These are phyloP conservation scores for Warburgia ugandensis DNA, from an alignment of 164 flowering plant genomes.

Conservation along the genomic window DNA sequence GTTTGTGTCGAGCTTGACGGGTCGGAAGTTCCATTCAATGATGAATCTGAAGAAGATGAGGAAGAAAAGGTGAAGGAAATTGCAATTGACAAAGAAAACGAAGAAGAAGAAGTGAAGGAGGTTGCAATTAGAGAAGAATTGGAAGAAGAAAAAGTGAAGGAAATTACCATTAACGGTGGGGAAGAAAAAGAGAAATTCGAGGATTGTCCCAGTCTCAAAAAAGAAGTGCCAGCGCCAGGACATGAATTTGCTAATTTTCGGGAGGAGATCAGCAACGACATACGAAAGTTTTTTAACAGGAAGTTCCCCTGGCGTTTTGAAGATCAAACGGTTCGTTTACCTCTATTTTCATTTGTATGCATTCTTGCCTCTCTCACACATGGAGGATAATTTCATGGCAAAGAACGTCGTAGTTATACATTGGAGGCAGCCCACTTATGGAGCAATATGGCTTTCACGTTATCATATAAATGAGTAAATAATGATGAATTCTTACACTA, in stretches of 20 bases:
- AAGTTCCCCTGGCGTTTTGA: neutral
- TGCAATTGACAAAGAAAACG: neutral
- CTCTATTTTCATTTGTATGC: no score
- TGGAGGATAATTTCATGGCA: no score
- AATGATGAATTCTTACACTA: no score
- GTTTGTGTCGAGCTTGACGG: neutral
- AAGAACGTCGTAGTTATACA: no score
- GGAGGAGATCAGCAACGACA: neutral
- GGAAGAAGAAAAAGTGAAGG: neutral
- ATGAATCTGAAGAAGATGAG: neutral
- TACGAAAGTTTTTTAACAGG: neutral
- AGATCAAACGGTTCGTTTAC: neutral
- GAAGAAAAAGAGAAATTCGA: no score
- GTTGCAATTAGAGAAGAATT: neutral
- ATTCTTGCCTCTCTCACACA: no score
- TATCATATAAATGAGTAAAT: no score
- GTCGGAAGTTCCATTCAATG: conserved; percentile 1
- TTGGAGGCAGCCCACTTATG: no score
- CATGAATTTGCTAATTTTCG: neutral
- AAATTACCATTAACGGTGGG: neutral
- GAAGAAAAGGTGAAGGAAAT: neutral
- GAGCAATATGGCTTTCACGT: no score
- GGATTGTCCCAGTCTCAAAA: no score
- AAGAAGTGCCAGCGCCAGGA: neutral
- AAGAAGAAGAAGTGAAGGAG: neutral